A percentile compares a stretch with the other conserved stretches of the same genome.
Evolutionary conservation across 805 yeast genomes (phyloP).

Genomic region (Priceomyces medius): DNA sequence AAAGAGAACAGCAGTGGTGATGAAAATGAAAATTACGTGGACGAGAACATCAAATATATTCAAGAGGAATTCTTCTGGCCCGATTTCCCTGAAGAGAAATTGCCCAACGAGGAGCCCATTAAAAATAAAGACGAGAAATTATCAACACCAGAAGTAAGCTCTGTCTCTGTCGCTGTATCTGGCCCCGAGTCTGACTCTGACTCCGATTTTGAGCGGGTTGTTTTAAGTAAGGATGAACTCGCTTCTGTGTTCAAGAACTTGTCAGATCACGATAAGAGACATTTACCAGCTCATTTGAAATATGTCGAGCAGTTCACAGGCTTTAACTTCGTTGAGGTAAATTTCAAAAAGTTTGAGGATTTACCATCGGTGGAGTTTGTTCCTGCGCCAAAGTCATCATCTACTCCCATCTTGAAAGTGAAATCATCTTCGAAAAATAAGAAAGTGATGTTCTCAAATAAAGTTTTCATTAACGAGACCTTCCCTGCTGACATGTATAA

Average conservation of each 20-base stretch:
- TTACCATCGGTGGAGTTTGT: background rate
- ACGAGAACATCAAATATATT: conserved; percentile 30
- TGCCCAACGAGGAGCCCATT: background rate
- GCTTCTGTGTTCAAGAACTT: conserved; percentile 22
- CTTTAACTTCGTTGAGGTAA: conserved; percentile 28
- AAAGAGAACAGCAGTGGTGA: conserved; percentile 7
- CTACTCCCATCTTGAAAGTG: conserved; percentile 14
- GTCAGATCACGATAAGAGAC: conserved; percentile 21
- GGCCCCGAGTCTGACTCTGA: background rate
- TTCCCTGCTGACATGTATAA: conserved; percentile 52
- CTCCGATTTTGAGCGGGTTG: conserved; percentile 12
- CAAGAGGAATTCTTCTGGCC: conserved; percentile 28
- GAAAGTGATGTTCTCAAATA: conserved; percentile 46
- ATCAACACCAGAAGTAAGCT: conserved; percentile 4
- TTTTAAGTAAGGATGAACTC: conserved; percentile 26
- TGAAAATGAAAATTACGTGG: conserved; percentile 29
- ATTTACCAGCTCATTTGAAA: conserved; percentile 33
- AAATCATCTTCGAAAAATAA: conserved; percentile 14
- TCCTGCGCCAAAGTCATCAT: background rate
- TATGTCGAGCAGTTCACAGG: conserved; percentile 38
- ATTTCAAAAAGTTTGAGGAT: conserved; percentile 30
- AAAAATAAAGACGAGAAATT: conserved; percentile 1
- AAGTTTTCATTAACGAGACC: conserved; percentile 51
- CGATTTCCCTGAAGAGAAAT: conserved; percentile 7
- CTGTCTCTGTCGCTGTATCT: conserved; percentile 2